Base-by-base conservation (phyloP, 176 grass and related monocot species). In the Lolium rigidum region DNA sequence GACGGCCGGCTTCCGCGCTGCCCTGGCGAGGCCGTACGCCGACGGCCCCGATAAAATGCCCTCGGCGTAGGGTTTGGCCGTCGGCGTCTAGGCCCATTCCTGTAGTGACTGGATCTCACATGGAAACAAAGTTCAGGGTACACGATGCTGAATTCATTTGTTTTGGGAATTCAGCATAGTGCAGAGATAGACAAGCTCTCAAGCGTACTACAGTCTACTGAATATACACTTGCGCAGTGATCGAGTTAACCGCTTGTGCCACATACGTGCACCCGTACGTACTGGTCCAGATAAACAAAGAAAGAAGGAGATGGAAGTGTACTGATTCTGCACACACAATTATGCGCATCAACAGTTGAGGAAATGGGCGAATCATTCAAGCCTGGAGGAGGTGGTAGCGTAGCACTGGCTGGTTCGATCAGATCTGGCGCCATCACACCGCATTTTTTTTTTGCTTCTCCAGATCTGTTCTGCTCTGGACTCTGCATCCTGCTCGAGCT, bases 381-480 rank as follows among this genome's bases (percentile, higher is more conserved):
- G 38, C 38, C 38, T 39, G 38, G 38, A 39, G 5, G 38, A n/a
- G n/a, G n/a, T n/a, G n/a, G n/a, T n/a, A n/a, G n/a, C n/a, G n/a
- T n/a, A n/a, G n/a, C n/a, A n/a, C n/a, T 39, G 38, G 38, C 20
- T 28, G 64, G 66, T n/a, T 17, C 82, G 43, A 20, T 76, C 88
- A 90, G 88, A 90, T 90, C 88, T 86, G 88, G n/a, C 3, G n/a
- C n/a, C n/a, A n/a, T n/a, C n/a, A n/a, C n/a, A n/a, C n/a, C 3
- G 58, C 37, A 22, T 62, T 89, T n/a, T n/a, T n/a, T n/a, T n/a
- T n/a, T n/a, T n/a, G n/a, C n/a, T 80, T 3, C 28, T 51, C 60
- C 85, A 87, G 89, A 87, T 87, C 89, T 82, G 83, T 54, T 62
- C 31, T 75, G 75, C 75, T 83, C 22, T 78, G 83, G 79, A 13